These are phyloP conservation scores for Pseudozyma hubeiensis DNA, from an alignment of 1,284 basidiomycete species.

Conservation along the genomic window DNA sequence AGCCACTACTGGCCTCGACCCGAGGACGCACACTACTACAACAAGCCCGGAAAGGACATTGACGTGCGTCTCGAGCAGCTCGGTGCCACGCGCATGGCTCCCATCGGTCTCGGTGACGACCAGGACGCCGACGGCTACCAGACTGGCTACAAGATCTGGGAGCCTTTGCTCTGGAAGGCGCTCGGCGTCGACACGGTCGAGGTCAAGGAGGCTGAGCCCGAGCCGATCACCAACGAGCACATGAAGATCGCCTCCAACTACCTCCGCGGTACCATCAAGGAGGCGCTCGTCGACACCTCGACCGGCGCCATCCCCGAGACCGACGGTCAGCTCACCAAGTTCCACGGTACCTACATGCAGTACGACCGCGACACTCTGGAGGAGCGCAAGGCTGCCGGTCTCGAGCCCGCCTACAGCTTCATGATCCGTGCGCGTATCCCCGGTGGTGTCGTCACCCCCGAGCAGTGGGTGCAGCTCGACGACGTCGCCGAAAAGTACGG, in stretches of 20 bases:
- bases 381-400: conserved; percentile 89
- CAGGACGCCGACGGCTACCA: conserved; percentile 96
- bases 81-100: conserved; percentile 60
- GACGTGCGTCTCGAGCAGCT: conserved; percentile 73
- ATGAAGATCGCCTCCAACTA: conserved; percentile 98
- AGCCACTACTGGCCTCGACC: conserved; percentile 98
- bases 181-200: conserved; percentile 91
- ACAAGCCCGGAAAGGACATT: conserved; percentile 94
- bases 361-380: conserved; percentile 98
- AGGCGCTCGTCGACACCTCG: conserved; percentile 86
- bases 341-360: conserved; percentile 80
- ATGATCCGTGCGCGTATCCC: conserved; percentile 99
- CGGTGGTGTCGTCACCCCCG: conserved; percentile 88
- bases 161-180: conserved; percentile 91
- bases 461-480: conserved; percentile 96
- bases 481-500: conserved; percentile 95
- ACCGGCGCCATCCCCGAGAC: conserved; percentile 90
- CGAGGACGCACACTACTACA: conserved; percentile 97
- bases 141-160: conserved; percentile 96
- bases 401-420: conserved; percentile 96
- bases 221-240: conserved; percentile 98
- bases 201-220: conserved; percentile 90
- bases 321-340: conserved; percentile 96
- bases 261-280: conserved; percentile 90
- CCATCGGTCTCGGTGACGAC: conserved; percentile 87